Percentiles rank a stretch among this genome's conserved stretches.
phyloP scores from a whole-genome alignment of 2,329 filamentous ascomycete genomes.

The Ceratocystis smalleyi region DNA sequence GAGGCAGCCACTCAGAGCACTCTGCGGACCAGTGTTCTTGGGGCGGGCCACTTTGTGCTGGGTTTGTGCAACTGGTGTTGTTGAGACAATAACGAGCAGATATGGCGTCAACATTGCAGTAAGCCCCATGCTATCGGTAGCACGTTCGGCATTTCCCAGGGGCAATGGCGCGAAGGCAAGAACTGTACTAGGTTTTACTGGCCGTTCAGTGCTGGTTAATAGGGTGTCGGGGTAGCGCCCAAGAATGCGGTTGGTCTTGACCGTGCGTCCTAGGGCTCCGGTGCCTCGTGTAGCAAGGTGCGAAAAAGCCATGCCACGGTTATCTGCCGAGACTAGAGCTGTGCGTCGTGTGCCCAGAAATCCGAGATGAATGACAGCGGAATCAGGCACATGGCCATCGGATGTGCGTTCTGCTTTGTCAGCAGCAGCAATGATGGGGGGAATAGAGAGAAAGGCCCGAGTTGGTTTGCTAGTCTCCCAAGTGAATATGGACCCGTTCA shows the following conservation, averaged over 20 bases:
- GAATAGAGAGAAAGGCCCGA: slow-evolving; percentile 75
- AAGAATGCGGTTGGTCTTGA: slow-evolving; percentile 80
- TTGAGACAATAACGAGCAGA: slow-evolving; percentile 89
- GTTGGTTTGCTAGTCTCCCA: slow-evolving; percentile 82
- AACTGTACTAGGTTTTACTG: slow-evolving; percentile 82
- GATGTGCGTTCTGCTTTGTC: slow-evolving; percentile 36
- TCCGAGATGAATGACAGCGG: slow-evolving; percentile 74
- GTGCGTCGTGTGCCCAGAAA: slow-evolving; percentile 90
- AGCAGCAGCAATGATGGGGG: slow-evolving; percentile 50
- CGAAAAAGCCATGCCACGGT: slow-evolving; percentile 93
- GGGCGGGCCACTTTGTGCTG: slow-evolving; percentile 86
- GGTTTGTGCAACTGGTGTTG: slow-evolving; percentile 87
- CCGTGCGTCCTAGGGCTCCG: slow-evolving; percentile 65
- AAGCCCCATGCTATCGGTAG: slow-evolving; percentile 73
- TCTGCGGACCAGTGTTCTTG: slow-evolving; percentile 79
- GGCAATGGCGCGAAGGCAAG: slow-evolving; percentile 82
- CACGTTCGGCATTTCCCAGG: slow-evolving; percentile 81
- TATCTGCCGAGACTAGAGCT: slow-evolving; percentile 85
- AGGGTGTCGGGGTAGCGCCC: slow-evolving; percentile 71
- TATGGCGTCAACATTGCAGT: slow-evolving; percentile 95
- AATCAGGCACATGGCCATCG: slow-evolving; percentile 70
- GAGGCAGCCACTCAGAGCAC: slow-evolving; percentile 80
- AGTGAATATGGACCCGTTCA: slow-evolving; percentile 81
- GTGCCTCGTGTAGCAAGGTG: slow-evolving; percentile 86
- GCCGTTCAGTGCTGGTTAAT: slow-evolving; percentile 40